Evolutionary conservation across 2,329 filamentous ascomycete species (phyloP).

Genomic region (Fusarium sp.): DNA sequence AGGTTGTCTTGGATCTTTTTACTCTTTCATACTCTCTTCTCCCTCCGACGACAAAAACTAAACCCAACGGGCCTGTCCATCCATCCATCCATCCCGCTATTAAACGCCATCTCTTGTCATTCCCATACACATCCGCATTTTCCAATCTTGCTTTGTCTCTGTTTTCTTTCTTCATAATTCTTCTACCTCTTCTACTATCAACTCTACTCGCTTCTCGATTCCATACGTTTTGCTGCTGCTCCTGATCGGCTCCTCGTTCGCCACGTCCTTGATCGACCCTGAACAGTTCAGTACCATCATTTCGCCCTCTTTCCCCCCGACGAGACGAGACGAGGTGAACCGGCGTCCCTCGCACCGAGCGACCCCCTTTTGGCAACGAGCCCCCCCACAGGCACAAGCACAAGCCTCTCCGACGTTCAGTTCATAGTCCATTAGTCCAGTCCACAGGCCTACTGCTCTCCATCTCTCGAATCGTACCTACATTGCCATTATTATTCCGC

Average conservation of each 20-base stretch:
- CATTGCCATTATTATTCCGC: conserved; percentile 47
- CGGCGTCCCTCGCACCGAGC: conserved; percentile 48
- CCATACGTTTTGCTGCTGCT: not conserved
- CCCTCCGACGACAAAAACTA: conserved; percentile 29
- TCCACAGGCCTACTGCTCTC: conserved; percentile 29
- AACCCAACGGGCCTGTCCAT: conserved; percentile 26
- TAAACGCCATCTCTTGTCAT: conserved; percentile 30
- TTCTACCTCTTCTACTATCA: conserved; percentile 26
- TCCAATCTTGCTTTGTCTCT: conserved; percentile 32
- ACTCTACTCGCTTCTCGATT: conserved; percentile 10
- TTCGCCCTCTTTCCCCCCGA: conserved; percentile 31
- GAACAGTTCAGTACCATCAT: conserved; percentile 6
- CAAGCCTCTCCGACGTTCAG: conserved; percentile 42
- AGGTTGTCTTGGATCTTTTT: conserved; percentile 23
- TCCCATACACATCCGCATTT: conserved; percentile 41
- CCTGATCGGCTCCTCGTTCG: not conserved
- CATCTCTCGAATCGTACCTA: conserved; percentile 42
- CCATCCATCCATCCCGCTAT: conserved; percentile 30
- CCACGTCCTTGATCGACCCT: not conserved
- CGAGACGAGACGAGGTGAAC: conserved; percentile 42
- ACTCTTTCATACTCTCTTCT: conserved; percentile 33
- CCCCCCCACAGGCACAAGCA: conserved; percentile 39
- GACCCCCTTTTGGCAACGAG: conserved; percentile 47
- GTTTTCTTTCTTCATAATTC: conserved; percentile 39
- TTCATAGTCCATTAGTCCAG: conserved; percentile 22